These are phyloP conservation scores for Ophiostoma fasciatum DNA, from an alignment of 2,329 filamentous ascomycete genomes.

Conservation along the genomic window DNA sequence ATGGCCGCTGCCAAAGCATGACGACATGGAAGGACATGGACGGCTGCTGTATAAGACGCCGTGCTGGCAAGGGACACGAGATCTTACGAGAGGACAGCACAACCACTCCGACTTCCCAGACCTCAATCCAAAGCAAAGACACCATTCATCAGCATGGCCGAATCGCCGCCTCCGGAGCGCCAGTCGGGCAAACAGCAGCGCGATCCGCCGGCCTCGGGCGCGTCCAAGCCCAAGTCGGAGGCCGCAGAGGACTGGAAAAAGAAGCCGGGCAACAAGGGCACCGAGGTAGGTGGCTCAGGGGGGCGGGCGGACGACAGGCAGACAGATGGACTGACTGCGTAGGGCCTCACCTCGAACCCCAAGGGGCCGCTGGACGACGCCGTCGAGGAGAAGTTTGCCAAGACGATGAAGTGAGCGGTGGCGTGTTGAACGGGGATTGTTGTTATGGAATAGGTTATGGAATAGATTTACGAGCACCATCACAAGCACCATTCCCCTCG, in stretches of 20 bases:
- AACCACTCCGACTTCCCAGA: too few species aligned
- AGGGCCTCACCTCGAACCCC: slow-evolving; percentile 46
- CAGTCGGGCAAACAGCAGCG: slow-evolving; percentile 51
- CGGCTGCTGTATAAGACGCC: too few species aligned
- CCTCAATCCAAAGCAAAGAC: too few species aligned
- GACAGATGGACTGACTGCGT: background rate
- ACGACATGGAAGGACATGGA: too few species aligned
- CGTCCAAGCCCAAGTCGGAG: slow-evolving; percentile 36
- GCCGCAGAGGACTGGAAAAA: slow-evolving; percentile 27
- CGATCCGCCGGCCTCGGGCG: slow-evolving; percentile 40
- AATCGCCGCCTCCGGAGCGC: slow-evolving; percentile 61
- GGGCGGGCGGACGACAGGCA: background rate
- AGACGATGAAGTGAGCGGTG: slow-evolving; percentile 19
- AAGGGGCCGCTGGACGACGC: slow-evolving; percentile 46
- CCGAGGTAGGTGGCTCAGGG: slow-evolving; percentile 1
- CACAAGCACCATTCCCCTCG: too few species aligned
- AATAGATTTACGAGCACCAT: too few species aligned
- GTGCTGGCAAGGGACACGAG: too few species aligned
- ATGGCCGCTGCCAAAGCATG: background rate
- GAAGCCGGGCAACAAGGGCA: slow-evolving; percentile 1
- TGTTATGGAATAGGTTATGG: too few species aligned
- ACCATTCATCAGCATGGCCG: slow-evolving; percentile 51
- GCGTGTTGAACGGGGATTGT: too few species aligned
- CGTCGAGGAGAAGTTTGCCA: slow-evolving; percentile 45
- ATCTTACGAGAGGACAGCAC: too few species aligned